Percentiles rank a stretch among this genome's conserved stretches.
Evolutionary conservation across 805 yeast genomes (phyloP).

Genomic region (Yarrowia sp.): DNA sequence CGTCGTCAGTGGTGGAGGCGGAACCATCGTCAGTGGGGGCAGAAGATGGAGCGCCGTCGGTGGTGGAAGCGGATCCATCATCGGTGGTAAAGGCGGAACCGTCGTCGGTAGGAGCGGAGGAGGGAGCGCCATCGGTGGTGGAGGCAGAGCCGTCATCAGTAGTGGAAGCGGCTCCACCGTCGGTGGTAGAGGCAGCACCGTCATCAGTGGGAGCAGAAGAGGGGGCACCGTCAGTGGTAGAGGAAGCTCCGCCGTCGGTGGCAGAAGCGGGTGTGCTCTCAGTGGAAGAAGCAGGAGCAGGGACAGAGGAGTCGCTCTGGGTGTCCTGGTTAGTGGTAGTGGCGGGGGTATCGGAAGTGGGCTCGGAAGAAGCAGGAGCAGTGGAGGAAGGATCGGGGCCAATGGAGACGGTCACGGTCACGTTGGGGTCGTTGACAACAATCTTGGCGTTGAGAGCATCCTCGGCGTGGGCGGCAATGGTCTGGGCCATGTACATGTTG

Average conservation of each 20-base stretch:
- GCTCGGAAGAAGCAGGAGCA: background rate
- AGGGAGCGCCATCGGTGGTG: background rate
- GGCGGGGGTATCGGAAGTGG: constrained; percentile 8
- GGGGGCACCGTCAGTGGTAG: background rate
- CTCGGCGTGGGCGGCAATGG: constrained; percentile 9
- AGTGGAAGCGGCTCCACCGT: background rate
- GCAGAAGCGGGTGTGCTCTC: background rate
- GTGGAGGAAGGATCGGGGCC: constrained; percentile 1
- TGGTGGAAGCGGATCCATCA: background rate
- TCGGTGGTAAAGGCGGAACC: background rate
- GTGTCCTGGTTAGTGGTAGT: no score
- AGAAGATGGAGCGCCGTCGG: no score
- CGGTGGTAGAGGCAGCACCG: background rate
- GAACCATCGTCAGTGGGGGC: background rate
- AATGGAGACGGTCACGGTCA: constrained; percentile 2
- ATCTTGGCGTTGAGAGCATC: constrained; percentile 7
- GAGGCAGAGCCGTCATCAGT: background rate
- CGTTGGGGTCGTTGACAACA: constrained; percentile 8
- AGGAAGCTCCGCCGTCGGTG: background rate
- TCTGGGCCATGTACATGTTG: constrained; percentile 23
- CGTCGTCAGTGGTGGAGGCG: background rate
- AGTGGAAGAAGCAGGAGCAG: background rate
- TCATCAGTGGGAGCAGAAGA: background rate
- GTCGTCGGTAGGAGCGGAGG: background rate
- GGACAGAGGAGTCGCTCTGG: background rate